Evolutionary conservation across 179 eudicot genomes (phyloP).

Genomic region (Pouteria campechiana): DNA sequence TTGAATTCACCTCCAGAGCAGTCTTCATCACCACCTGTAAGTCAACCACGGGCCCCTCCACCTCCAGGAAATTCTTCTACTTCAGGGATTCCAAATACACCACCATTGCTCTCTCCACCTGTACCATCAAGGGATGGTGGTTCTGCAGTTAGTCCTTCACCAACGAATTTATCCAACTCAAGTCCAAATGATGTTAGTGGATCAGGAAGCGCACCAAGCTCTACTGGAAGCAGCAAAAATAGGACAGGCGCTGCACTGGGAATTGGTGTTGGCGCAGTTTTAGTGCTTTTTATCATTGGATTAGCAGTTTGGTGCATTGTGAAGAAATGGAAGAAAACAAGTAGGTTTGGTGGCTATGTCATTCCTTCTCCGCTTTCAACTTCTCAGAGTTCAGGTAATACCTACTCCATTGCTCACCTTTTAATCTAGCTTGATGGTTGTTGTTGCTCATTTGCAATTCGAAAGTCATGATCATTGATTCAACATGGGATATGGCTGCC

Average conservation of each 20-base stretch:
- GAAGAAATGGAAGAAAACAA: slow-evolving; percentile 37
- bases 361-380: slow-evolving; percentile 66
- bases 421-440: background rate
- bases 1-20: no score
- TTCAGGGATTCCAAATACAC: slow-evolving; percentile 9
- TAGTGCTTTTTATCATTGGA: slow-evolving; percentile 38
- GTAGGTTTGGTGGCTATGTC: slow-evolving; percentile 25
- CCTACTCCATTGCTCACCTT: background rate
- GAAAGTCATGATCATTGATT: background rate
- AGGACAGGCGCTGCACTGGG: slow-evolving; percentile 26
- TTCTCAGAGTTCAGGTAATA: slow-evolving; percentile 62
- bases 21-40: no score
- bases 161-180: slow-evolving; percentile 22
- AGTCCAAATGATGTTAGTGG: slow-evolving; percentile 11
- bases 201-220: slow-evolving; percentile 5
- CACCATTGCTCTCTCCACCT: slow-evolving; percentile 13
- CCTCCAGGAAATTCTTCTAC: slow-evolving; percentile 5
- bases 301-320: slow-evolving; percentile 40
- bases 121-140: slow-evolving; percentile 9
- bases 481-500: background rate
- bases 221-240: slow-evolving; percentile 13
- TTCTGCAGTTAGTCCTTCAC: slow-evolving; percentile 7
- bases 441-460: background rate
- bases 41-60: slow-evolving; percentile 19
- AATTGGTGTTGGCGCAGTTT: slow-evolving; percentile 46